Conservation (phyloP, 768 basidiomycete genomes). For the Tylopilus cervinicoccineus region DNA sequence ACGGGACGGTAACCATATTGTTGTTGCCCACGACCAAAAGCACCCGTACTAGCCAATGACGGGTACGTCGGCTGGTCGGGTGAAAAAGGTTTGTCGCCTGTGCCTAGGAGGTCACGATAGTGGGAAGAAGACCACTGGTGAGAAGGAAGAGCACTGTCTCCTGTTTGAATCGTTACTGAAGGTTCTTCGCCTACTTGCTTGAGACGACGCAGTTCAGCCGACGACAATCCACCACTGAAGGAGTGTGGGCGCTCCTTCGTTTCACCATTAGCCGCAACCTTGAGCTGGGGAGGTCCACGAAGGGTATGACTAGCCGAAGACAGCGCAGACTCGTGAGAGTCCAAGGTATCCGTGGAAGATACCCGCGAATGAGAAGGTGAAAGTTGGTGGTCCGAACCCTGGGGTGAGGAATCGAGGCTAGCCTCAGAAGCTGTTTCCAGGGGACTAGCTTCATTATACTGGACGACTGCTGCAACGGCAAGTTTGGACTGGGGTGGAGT, state of each 20-base stretch:
- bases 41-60: constrained; percentile 50
- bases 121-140: constrained; percentile 51
- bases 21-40: constrained; percentile 49
- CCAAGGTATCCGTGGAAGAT: constrained; percentile 75
- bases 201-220: constrained; percentile 68
- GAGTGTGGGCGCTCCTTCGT: constrained; percentile 77
- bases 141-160: constrained; percentile 37
- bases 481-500: constrained; percentile 69
- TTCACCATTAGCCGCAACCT: constrained; percentile 49
- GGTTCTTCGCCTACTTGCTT: constrained; percentile 58
- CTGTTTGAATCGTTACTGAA: constrained; percentile 29
- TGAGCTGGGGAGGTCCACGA: constrained; percentile 51
- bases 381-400: constrained; percentile 62
- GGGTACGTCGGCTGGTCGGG: constrained; percentile 56
- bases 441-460: constrained; percentile 63
- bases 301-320: constrained; percentile 55
- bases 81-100: constrained; percentile 40
- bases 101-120: constrained; percentile 41
- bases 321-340: constrained; percentile 51
- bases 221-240: constrained; percentile 74
- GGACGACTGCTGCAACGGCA: constrained; percentile 45
- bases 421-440: constrained; percentile 69
- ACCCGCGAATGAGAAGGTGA: constrained; percentile 73
- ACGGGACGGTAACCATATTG: constrained; percentile 49
- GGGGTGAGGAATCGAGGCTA: constrained; percentile 72